Evolutionary conservation across 805 yeast genomes (phyloP).

Genomic region (Starmera amethionina): DNA sequence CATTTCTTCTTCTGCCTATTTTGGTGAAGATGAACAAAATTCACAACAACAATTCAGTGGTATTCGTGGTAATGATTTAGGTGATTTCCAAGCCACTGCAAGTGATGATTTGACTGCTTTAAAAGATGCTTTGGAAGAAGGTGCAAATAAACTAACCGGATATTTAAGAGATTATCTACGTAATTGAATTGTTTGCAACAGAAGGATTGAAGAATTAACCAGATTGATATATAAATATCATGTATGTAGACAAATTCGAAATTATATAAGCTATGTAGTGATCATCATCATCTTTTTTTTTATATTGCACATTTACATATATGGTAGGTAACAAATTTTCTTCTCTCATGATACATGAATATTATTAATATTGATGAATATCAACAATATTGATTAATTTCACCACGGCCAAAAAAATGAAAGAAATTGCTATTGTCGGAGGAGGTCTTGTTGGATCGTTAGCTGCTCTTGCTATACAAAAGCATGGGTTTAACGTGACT

Average conservation of each 20-base stretch:
- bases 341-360: no score
- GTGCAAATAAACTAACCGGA: slow-evolving; percentile 82
- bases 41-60: slow-evolving; percentile 15
- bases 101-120: slow-evolving; percentile 82
- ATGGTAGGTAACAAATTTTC: no score
- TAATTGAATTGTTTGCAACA: slow-evolving; percentile 11
- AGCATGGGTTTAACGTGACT: slow-evolving; percentile 62
- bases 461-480: slow-evolving; percentile 70
- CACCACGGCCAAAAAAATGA: not conserved
- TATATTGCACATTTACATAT: no score
- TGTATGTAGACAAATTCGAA: no score
- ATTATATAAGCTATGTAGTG: no score
- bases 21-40: slow-evolving; percentile 68
- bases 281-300: no score
- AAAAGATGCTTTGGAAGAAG: slow-evolving; percentile 87
- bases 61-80: slow-evolving; percentile 37
- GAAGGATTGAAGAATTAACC: no score
- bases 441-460: slow-evolving; percentile 89
- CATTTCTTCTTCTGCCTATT: slow-evolving; percentile 86
- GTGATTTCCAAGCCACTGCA: slow-evolving; percentile 63
- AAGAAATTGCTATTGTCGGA: slow-evolving; percentile 51
- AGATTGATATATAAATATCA: no score
- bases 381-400: no score
- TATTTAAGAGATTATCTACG: slow-evolving; percentile 79
- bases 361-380: no score